Conservation (phyloP, 441 rosid genomes). For the Capsella rubella region DNA sequence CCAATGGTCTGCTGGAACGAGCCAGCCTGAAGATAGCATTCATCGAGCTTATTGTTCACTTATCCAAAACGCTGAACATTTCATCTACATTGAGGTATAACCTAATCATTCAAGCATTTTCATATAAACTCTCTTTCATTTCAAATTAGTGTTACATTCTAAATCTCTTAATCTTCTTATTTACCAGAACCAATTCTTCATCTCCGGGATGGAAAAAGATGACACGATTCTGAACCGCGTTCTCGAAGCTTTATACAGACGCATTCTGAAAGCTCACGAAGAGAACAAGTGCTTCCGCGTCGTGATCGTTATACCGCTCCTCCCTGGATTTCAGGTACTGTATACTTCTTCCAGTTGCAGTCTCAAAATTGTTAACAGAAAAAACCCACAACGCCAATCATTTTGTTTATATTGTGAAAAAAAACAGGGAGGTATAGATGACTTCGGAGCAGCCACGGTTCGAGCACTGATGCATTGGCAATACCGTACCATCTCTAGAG, state of each 20-base stretch:
- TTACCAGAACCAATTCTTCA: constrained; percentile 76
- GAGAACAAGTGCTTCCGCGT: constrained; percentile 66
- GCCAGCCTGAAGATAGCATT: constrained; percentile 75
- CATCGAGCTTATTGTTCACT: constrained; percentile 71
- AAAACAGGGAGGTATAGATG: constrained; percentile 75
- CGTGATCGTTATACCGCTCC: constrained; percentile 69
- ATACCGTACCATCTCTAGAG: constrained; percentile 69
- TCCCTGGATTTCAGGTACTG: constrained; percentile 79
- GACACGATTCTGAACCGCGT: constrained; percentile 70
- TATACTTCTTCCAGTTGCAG: background rate
- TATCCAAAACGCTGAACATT: constrained; percentile 70
- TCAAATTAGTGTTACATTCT: background rate
- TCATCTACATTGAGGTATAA: constrained; percentile 72
- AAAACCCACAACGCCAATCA: background rate
- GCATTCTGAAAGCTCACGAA: constrained; percentile 64
- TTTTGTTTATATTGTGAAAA: constrained; percentile 9
- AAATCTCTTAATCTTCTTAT: constrained; percentile 19
- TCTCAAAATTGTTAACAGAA: background rate
- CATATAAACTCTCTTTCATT: background rate
- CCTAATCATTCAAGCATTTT: constrained; percentile 24
- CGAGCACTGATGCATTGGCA: constrained; percentile 89
- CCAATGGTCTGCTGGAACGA: constrained; percentile 83
- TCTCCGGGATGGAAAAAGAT: constrained; percentile 78
- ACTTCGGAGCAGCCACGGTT: constrained; percentile 79
- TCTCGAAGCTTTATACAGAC: constrained; percentile 59